These are phyloP conservation scores for Pseudogymnoascus sp. DNA, from an alignment of 2,329 filamentous ascomycete genomes.

Conservation along the genomic window DNA sequence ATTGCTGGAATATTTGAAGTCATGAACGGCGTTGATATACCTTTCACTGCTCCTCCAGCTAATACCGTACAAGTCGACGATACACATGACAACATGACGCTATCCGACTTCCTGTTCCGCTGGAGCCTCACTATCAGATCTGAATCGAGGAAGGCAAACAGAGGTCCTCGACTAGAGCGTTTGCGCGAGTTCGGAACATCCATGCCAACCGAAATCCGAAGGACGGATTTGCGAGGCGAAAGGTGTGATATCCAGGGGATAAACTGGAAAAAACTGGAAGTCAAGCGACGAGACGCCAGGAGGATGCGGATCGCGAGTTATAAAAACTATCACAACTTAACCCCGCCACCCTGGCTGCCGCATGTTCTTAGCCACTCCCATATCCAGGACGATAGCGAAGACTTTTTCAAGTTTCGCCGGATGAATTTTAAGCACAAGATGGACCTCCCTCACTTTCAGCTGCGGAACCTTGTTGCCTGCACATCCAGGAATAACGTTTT, in stretches of 20 bases:
- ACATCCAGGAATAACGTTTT: constrained; percentile 48
- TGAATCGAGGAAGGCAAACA: constrained; percentile 11
- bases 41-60: constrained; percentile 19
- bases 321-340: constrained; percentile 49
- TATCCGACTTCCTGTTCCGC: constrained; percentile 42
- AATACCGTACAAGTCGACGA: constrained; percentile 26
- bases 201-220: constrained; percentile 28
- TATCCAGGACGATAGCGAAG: constrained; percentile 21
- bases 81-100: constrained; percentile 38
- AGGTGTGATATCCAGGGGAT: constrained; percentile 51
- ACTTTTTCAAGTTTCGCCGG: constrained; percentile 49
- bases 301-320: constrained; percentile 42
- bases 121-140: constrained; percentile 31
- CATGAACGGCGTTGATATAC: not conserved
- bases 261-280: constrained; percentile 46
- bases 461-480: constrained; percentile 54
- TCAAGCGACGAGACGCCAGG: constrained; percentile 42
- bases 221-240: constrained; percentile 45
- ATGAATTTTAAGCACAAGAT: constrained; percentile 49
- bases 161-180: constrained; percentile 17
- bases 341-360: not conserved
- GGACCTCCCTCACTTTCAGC: constrained; percentile 56
- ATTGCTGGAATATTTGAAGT: not conserved
- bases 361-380: constrained; percentile 10
- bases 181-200: constrained; percentile 17